Evolutionary conservation across 106 monocot species (phyloP).

Genomic region (Dioscorea alata): DNA sequence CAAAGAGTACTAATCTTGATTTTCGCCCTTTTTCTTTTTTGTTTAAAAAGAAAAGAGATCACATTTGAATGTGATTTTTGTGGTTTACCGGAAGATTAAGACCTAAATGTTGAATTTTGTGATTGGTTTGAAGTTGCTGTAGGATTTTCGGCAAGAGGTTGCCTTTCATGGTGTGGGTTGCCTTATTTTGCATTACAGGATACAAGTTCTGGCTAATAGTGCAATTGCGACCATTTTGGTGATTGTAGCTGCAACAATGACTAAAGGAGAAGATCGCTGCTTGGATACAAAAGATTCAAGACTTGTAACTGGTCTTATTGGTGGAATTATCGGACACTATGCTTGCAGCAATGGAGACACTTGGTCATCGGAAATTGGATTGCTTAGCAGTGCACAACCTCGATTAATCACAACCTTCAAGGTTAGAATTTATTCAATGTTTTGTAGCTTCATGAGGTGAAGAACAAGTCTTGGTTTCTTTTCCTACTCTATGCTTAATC

Average conservation of each 20-base stretch:
- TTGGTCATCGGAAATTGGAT: conserved; percentile 72
- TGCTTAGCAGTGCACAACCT: conserved; percentile 60
- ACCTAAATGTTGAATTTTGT: no score
- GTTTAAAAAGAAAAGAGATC: no score
- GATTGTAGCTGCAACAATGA: conserved; percentile 25
- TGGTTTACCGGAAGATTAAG: no score
- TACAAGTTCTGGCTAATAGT: conserved; percentile 71
- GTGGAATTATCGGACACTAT: conserved; percentile 72
- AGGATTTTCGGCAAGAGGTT: no score
- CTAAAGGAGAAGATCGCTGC: conserved; percentile 47
- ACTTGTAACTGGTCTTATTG: conserved; percentile 47
- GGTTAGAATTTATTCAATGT: conserved; percentile 22
- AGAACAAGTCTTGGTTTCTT: no score
- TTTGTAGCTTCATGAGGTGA: background rate
- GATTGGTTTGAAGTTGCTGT: no score
- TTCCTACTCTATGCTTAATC: background rate
- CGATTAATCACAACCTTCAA: conserved; percentile 66
- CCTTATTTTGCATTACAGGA: conserved; percentile 24
- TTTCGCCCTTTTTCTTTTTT: no score
- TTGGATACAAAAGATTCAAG: conserved; percentile 46
- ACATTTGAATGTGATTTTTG: no score
- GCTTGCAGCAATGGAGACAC: conserved; percentile 77
- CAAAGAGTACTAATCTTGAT: no score
- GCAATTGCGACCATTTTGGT: conserved; percentile 48
- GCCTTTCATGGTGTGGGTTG: background rate